A percentile compares a stretch with the other conserved stretches of the same genome.
Conservation (phyloP, 2,329 filamentous ascomycete genomes). For the Pseudogymnoascus sp. region DNA sequence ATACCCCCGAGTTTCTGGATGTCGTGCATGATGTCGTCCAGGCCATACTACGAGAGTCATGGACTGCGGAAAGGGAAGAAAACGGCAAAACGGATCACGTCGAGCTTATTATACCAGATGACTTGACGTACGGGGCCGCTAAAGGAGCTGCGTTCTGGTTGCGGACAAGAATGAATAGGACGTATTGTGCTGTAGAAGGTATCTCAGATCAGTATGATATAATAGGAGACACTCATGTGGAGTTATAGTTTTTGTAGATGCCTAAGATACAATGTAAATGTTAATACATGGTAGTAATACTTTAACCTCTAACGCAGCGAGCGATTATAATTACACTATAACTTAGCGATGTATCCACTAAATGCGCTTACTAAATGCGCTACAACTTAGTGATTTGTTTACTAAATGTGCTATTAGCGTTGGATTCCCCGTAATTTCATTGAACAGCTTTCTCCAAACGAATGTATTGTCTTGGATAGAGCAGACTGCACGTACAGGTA, state of each 20-base stretch:
- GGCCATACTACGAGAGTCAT: neutral
- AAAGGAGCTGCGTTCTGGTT: neutral
- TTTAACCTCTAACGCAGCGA: too few relatives aligned
- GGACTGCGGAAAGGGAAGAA: neutral
- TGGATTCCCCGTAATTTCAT: too few relatives aligned
- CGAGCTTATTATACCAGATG: neutral
- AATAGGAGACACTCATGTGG: neutral
- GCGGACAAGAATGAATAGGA: neutral
- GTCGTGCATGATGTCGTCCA: neutral
- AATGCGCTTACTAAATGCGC: too few relatives aligned
- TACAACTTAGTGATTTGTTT: too few relatives aligned
- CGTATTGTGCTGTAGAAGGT: neutral
- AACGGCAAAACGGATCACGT: neutral
- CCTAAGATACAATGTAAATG: neutral
- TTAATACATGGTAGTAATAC: too few relatives aligned
- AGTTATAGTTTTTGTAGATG: neutral
- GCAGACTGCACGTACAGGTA: too few relatives aligned
- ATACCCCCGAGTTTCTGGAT: neutral
- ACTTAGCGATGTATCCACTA: too few relatives aligned
- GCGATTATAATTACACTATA: too few relatives aligned
- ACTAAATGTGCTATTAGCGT: too few relatives aligned
- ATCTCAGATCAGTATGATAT: neutral
- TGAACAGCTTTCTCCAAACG: too few relatives aligned
- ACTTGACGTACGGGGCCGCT: neutral
- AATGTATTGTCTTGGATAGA: too few relatives aligned